Evolutionary conservation across 805 yeast genomes (phyloP).

Genomic region (Starmera dryadoides): DNA sequence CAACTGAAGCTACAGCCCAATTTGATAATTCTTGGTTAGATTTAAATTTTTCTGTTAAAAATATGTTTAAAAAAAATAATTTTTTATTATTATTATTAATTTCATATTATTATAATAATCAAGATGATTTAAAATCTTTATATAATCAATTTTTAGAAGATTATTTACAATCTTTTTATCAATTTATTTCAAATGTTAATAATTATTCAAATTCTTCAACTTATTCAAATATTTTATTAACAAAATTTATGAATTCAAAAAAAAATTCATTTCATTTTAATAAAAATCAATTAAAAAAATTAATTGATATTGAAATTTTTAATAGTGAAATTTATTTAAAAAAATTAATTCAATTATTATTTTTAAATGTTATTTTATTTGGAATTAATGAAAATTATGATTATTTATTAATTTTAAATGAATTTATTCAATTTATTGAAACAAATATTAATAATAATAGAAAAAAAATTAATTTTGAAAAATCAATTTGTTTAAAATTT

Average conservation of each 20-base stretch:
- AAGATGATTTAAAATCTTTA: background rate
- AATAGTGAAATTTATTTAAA: conserved; percentile 16
- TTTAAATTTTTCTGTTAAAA: conserved; percentile 7
- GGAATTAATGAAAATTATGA: conserved; percentile 9
- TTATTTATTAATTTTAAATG: conserved; percentile 4
- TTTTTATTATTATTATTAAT: conserved; percentile 10
- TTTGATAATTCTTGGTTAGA: conserved; percentile 7
- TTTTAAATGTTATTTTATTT: conserved; percentile 11
- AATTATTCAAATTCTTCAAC: conserved; percentile 15
- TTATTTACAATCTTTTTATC: conserved; percentile 17
- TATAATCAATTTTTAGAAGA: conserved; percentile 10
- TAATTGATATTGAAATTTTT: conserved; percentile 17
- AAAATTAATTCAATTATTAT: conserved; percentile 12
- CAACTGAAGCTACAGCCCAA: background rate
- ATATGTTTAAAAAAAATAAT: conserved; percentile 12
- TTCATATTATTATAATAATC: conserved; percentile 6
- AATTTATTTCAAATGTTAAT: conserved; percentile 14
- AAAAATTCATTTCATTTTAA: conserved; percentile 7
- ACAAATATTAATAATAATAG: conserved; percentile 16
- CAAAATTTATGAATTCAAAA: background rate
- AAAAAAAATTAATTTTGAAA: conserved; percentile 18
- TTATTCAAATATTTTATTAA: conserved; percentile 10
- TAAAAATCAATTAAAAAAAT: conserved; percentile 12
- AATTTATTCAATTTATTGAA: conserved; percentile 14
- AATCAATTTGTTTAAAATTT: conserved; percentile 12